These are phyloP conservation scores for Eragrostis tef DNA, from an alignment of 202 grass and related monocot species.

Conservation along the genomic window DNA sequence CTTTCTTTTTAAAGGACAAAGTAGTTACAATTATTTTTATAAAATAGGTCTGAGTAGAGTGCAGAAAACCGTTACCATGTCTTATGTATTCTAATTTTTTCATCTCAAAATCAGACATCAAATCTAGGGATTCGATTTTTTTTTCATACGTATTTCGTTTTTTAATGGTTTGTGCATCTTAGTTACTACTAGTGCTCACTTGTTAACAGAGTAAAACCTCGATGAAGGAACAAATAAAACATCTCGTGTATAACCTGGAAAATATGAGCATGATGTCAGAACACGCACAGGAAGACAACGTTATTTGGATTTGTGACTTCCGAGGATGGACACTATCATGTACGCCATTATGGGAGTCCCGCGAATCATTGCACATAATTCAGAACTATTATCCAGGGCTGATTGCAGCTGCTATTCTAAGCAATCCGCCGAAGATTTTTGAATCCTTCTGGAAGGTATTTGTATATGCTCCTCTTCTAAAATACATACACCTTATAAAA, in stretches of 20 bases:
- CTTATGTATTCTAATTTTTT: neutral
- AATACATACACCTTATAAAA: no score
- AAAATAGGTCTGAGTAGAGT: neutral
- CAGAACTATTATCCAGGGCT: constrained; percentile 60
- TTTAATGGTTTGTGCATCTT: no score
- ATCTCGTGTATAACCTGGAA: constrained; percentile 64
- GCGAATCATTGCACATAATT: constrained; percentile 47
- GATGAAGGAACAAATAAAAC: constrained; percentile 54
- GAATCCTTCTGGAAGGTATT: constrained; percentile 65
- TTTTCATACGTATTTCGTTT: no score
- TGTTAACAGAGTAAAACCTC: constrained; percentile 52
- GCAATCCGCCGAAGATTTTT: constrained; percentile 58
- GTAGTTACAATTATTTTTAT: neutral
- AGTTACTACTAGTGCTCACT: neutral
- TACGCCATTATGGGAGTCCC: constrained; percentile 42
- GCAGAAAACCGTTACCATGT: neutral
- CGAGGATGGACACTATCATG: constrained; percentile 52
- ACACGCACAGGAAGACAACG: constrained; percentile 38
- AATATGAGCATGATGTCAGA: constrained; percentile 33
- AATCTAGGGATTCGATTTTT: neutral
- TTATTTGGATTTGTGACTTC: constrained; percentile 61
- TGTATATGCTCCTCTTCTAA: neutral
- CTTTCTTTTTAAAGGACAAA: neutral
- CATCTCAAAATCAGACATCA: neutral
- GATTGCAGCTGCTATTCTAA: constrained; percentile 42